Conservation (phyloP, 331 rosid species). For the Prunus yedoensis region DNA sequence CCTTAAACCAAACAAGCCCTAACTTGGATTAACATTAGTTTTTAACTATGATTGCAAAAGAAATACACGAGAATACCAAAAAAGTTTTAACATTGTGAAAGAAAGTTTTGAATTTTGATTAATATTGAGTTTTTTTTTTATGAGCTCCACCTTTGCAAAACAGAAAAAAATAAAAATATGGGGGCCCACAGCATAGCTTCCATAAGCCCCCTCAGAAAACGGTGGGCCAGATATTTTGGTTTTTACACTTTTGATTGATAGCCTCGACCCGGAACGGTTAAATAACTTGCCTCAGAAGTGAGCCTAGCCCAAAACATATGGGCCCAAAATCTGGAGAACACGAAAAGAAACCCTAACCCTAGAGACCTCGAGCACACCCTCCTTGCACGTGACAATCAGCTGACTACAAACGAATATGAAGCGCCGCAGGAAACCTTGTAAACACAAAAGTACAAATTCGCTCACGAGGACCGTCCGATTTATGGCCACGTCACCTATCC, state of each 20-base stretch:
- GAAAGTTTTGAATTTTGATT: no score
- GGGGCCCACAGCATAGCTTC: neutral
- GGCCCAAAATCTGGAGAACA: neutral
- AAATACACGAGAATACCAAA: no score
- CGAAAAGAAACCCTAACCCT: conserved; percentile 41
- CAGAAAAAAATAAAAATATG: no score
- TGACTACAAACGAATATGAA: conserved; percentile 27
- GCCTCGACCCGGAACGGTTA: neutral
- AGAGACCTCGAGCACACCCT: neutral
- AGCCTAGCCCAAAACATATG: neutral
- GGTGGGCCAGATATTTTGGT: neutral
- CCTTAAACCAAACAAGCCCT: no score
- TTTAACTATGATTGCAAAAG: no score
- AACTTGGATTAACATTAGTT: no score
- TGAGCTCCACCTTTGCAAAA: neutral
- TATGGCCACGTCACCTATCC: conserved; percentile 58
- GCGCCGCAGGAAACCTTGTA: conserved; percentile 62
- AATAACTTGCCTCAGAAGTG: neutral
- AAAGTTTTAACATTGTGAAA: no score
- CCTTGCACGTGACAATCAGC: conserved; percentile 56
- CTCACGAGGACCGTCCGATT: conserved; percentile 51
- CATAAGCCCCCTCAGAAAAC: neutral
- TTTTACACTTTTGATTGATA: neutral
- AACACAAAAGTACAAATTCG: conserved; percentile 28
- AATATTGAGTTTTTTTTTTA: no score